Conservation (phyloP, 495 filamentous ascomycete species). For the Aspergillus campestris region DNA sequence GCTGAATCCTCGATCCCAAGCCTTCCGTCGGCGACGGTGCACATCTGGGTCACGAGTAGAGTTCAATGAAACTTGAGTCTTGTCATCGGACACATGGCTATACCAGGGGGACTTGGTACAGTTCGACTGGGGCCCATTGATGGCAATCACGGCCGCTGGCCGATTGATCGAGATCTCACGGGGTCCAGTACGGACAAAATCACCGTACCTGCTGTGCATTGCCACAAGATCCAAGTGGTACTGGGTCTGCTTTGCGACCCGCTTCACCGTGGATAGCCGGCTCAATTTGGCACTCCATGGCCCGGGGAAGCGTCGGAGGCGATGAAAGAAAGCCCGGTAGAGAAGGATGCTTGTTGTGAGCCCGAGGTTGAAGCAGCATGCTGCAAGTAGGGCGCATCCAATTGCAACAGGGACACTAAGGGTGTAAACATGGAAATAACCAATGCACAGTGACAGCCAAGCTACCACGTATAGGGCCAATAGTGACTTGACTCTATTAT, state of each 20-base stretch:
- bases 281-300: slow-evolving; percentile 32
- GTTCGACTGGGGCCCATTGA: slow-evolving; percentile 15
- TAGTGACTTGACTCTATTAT: slow-evolving; percentile 1
- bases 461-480: not conserved
- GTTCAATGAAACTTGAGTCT: slow-evolving; percentile 15
- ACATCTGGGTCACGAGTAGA: slow-evolving; percentile 18
- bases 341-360: slow-evolving; percentile 29
- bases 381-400: not conserved
- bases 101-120: slow-evolving; percentile 29
- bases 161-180: slow-evolving; percentile 29
- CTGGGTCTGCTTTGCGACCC: slow-evolving; percentile 20
- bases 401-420: not conserved
- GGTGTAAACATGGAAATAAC: not conserved
- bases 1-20: slow-evolving; percentile 30
- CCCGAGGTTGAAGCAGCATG: slow-evolving; percentile 1
- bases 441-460: not conserved
- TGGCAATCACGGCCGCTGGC: slow-evolving; percentile 11
- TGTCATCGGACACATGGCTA: slow-evolving; percentile 17
- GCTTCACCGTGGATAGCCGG: slow-evolving; percentile 29
- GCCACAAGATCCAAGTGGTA: slow-evolving; percentile 25
- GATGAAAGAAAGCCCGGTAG: slow-evolving; percentile 40
- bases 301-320: slow-evolving; percentile 36
- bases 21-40: slow-evolving; percentile 27
- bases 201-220: slow-evolving; percentile 23
- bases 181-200: slow-evolving; percentile 26